Evolutionary conservation across 2,329 filamentous ascomycete species (phyloP).

Genomic region (Massarina eburnea): DNA sequence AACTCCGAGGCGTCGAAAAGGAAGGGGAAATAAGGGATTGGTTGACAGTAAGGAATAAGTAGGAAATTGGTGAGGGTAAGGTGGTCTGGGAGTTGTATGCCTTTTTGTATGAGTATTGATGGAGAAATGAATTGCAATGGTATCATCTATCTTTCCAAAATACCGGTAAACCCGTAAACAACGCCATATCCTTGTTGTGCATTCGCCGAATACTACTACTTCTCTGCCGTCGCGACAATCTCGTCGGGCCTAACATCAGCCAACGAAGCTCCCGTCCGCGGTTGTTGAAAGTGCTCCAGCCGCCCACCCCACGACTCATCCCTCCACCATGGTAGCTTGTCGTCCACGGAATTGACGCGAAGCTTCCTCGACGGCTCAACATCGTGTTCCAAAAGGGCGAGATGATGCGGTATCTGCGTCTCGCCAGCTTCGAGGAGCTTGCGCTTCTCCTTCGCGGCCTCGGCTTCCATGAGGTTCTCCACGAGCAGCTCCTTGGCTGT

Average conservation of each 20-base stretch:
- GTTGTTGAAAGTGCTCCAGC: conserved; percentile 1
- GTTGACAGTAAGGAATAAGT: not conserved
- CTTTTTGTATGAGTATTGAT: not conserved
- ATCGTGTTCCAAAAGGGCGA: conserved; percentile 42
- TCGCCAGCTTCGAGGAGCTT: conserved; percentile 38
- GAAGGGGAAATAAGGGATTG: not conserved
- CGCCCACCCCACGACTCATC: conserved; percentile 21
- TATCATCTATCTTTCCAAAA: conserved; percentile 15
- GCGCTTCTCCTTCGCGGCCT: conserved; percentile 52
- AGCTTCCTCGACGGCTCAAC: conserved; percentile 36
- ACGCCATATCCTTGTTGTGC: not conserved
- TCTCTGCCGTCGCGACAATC: conserved; percentile 1
- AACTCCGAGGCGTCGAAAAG: conserved; percentile 56
- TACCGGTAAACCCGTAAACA: not conserved
- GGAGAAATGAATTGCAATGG: conserved; percentile 12
- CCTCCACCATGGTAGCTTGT: conserved; percentile 39
- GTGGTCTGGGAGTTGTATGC: conserved; percentile 1
- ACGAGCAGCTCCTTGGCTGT: conserved; percentile 75
- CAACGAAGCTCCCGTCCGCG: not conserved
- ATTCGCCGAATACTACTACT: too few species aligned
- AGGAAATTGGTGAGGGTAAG: not conserved
- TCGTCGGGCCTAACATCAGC: not conserved
- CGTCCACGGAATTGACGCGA: conserved; percentile 21
- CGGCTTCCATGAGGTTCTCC: conserved; percentile 72
- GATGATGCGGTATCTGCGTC: conserved; percentile 29